Percentiles rank a stretch among this genome's conserved stretches.
phyloP scores from a whole-genome alignment of 371 early-diverging fungal genomes.

The Aphelidium insulamus region DNA sequence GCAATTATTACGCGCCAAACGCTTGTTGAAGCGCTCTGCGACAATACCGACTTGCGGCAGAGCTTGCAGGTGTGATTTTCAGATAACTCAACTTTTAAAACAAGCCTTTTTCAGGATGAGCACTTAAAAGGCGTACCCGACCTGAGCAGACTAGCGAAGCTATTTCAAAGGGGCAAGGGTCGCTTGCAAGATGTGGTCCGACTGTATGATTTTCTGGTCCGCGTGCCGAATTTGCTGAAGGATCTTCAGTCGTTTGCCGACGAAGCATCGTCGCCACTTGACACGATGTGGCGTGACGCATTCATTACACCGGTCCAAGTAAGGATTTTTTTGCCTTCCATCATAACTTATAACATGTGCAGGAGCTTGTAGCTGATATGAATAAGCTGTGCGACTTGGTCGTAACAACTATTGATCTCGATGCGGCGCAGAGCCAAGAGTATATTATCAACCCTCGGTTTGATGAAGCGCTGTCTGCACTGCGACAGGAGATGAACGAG shows the following conservation, averaged over 20 bases:
- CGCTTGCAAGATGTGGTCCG: slow-evolving; percentile 73
- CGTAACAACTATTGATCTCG: slow-evolving; percentile 74
- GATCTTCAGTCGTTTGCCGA: slow-evolving; percentile 26
- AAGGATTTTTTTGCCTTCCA: background rate
- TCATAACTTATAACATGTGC: slow-evolving; percentile 1
- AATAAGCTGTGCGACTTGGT: slow-evolving; percentile 45
- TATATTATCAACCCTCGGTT: slow-evolving; percentile 69
- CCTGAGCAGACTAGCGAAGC: slow-evolving; percentile 56
- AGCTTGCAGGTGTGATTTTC: slow-evolving; percentile 23
- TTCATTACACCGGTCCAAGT: too few species aligned
- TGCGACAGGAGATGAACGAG: slow-evolving; percentile 31
- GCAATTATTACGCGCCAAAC: slow-evolving; percentile 55
- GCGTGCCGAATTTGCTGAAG: slow-evolving; percentile 37
- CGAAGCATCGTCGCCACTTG: too few species aligned
- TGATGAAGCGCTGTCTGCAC: slow-evolving; percentile 45
- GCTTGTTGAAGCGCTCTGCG: slow-evolving; percentile 47
- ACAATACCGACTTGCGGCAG: slow-evolving; percentile 43
- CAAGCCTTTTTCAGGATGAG: slow-evolving; percentile 15
- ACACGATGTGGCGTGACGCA: too few species aligned
- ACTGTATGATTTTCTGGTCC: slow-evolving; percentile 63
- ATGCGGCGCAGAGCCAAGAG: slow-evolving; percentile 63
- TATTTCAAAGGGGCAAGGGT: slow-evolving; percentile 57
- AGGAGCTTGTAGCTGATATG: slow-evolving; percentile 26
- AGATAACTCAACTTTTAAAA: slow-evolving; percentile 1
- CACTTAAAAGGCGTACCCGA: slow-evolving; percentile 66